phyloP scores from a whole-genome alignment of 768 basidiomycete species.

The Goffeauzyma gilvescens region DNA sequence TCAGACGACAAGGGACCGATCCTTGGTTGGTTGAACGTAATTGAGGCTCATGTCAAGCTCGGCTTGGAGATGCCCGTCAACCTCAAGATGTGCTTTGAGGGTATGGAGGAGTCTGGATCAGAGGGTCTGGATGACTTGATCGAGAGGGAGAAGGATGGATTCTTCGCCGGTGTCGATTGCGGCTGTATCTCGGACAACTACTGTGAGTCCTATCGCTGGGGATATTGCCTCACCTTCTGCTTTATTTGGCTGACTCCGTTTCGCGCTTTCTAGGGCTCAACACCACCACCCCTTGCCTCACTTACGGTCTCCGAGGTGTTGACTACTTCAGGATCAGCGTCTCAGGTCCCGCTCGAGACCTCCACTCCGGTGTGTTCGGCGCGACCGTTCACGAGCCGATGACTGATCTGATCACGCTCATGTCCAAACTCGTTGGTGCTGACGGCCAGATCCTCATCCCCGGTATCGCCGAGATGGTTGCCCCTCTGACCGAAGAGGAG shows the following conservation, averaged over 20 bases:
- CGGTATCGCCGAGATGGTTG: slow-evolving; percentile 70
- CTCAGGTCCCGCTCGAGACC: slow-evolving; percentile 63
- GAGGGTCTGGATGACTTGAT: slow-evolving; percentile 82
- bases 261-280: slow-evolving; percentile 39
- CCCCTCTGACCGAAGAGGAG: slow-evolving; percentile 53
- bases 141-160: slow-evolving; percentile 49
- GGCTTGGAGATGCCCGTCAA: slow-evolving; percentile 66
- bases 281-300: slow-evolving; percentile 37
- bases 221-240: background rate
- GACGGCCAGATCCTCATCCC: slow-evolving; percentile 71
- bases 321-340: slow-evolving; percentile 68
- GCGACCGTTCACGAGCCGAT: slow-evolving; percentile 46
- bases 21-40: slow-evolving; percentile 71
- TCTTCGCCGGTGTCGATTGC: slow-evolving; percentile 73
- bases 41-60: slow-evolving; percentile 58
- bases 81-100: slow-evolving; percentile 78
- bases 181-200: slow-evolving; percentile 52
- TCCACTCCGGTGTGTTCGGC: slow-evolving; percentile 56
- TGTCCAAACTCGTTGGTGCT: slow-evolving; percentile 65
- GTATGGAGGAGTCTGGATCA: slow-evolving; percentile 87
- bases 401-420: slow-evolving; percentile 69
- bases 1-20: slow-evolving; percentile 84
- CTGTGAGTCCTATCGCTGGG: slow-evolving; percentile 2
- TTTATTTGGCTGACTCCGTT: background rate
- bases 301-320: slow-evolving; percentile 75